A percentile compares a stretch with the other conserved stretches of the same genome.
phyloP scores from a whole-genome alignment of 2,329 filamentous ascomycete species.

The Monosporascus sp. region DNA sequence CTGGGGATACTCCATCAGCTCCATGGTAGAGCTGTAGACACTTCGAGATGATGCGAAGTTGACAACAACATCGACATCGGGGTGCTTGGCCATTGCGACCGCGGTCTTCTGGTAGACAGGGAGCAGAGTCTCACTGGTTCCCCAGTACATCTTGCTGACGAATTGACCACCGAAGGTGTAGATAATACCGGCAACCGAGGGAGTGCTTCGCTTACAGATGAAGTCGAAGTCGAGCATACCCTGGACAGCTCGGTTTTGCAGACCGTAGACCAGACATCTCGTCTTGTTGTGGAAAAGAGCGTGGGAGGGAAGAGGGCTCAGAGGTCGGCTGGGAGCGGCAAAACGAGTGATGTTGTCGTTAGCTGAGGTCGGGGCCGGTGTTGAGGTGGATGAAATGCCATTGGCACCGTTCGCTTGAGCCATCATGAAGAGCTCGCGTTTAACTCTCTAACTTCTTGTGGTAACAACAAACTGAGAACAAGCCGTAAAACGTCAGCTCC shows the following conservation, averaged over 20 bases:
- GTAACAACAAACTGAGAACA: background rate
- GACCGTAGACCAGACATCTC: conserved; percentile 99
- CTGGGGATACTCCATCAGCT: conserved; percentile 94
- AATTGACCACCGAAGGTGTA: conserved; percentile 99
- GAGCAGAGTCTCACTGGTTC: conserved; percentile 96
- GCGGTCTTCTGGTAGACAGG: conserved; percentile 93
- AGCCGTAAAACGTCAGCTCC: conserved; percentile 1
- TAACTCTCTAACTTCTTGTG: conserved; percentile 8
- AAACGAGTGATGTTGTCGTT: conserved; percentile 99
- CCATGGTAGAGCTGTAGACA: conserved; percentile 98
- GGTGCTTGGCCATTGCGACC: conserved; percentile 95
- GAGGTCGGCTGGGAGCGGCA: conserved; percentile 81
- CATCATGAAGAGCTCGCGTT: conserved; percentile 41
- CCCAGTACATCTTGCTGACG: conserved; percentile 99
- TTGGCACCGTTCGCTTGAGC: conserved; percentile 48
- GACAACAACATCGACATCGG: conserved; percentile 94
- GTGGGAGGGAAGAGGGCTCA: conserved; percentile 83
- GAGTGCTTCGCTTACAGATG: conserved; percentile 98
- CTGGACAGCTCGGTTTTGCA: conserved; percentile 90
- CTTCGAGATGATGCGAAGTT: conserved; percentile 99
- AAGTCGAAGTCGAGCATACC: conserved; percentile 99
- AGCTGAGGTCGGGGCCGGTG: conserved; percentile 58
- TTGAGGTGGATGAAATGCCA: conserved; percentile 35
- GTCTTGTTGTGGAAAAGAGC: conserved; percentile 99
- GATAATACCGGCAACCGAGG: conserved; percentile 97